Base-by-base conservation (phyloP, 805 yeast genomes). In the Starmerella cellae region DNA sequence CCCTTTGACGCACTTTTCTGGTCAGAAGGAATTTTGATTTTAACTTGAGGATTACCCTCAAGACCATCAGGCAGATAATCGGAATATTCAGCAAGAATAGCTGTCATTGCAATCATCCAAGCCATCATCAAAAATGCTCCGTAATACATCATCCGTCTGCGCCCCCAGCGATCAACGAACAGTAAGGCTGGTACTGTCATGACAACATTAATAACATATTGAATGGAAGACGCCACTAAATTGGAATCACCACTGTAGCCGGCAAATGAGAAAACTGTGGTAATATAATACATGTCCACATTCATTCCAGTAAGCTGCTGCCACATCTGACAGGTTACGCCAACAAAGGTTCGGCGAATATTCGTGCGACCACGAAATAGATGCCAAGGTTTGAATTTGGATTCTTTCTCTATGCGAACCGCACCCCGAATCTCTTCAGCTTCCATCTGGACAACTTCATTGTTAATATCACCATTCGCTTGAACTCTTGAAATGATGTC, bases 301-400 rank as follows among this genome's bases (percentile, higher is more conserved):
- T 79, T 77, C 55, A 76, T 71, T 60, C 85, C 87, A 31, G 82
- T 46, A 18, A 76, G 66, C 63, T 79, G 85, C 58, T 75, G 80
- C 66, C 76, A 70, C 41, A 59, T 51, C 53, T 65, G 69, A 42
- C 55, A 50, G 26, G 49, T 46, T 21, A 53, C 36, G 16, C 62
- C 72, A 63, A 47, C 61, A 43, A 47, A 49, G 44, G 53, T 49
- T 13, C 57, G 54, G 26, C 51, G 43, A 26, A 47, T 35, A 41
- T 53, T 51, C 55, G 59, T 55, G 60, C 55, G 21, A 16, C 55
- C 55, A 44, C 56, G 54, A 68, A 77, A 75, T 50, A 77, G 65
- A 39, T 71, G 72, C 26, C 59, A 56, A 54, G 73, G 58, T 54
- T 71, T 65, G 36, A 58, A 58, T 49, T 65, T 64, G 38, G 71